These are phyloP conservation scores for Volvox reticuliferus DNA, from an alignment of 139 green algal species.

Conservation along the genomic window DNA sequence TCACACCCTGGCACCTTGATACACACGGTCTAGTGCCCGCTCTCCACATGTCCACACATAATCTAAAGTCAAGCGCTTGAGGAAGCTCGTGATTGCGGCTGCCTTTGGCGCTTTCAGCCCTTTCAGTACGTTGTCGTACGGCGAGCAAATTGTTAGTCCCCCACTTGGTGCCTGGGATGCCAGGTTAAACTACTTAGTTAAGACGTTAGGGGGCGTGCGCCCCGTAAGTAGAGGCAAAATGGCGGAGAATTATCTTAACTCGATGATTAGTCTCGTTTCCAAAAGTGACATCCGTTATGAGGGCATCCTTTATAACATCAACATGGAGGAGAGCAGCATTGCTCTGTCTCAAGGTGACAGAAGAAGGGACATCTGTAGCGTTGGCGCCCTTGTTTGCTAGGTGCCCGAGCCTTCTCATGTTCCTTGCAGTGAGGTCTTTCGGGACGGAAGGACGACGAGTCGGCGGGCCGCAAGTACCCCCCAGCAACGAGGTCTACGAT, in stretches of 20 bases:
- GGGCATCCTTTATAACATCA: slow-evolving; percentile 87
- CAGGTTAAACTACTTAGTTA: too few species aligned
- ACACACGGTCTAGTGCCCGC: too few species aligned
- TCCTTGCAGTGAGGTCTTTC: slow-evolving; percentile 86
- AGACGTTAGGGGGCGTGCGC: too few species aligned
- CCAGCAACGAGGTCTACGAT: slow-evolving; percentile 90
- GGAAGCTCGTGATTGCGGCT: too few species aligned
- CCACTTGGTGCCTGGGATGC: too few species aligned
- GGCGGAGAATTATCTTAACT: slow-evolving; percentile 80
- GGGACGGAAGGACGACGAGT: slow-evolving; percentile 92
- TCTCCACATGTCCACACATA: too few species aligned
- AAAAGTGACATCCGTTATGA: slow-evolving; percentile 94
- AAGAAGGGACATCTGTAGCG: neutral
- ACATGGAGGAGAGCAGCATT: slow-evolving; percentile 92
- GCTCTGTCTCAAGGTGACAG: slow-evolving; percentile 67
- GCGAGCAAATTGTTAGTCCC: too few species aligned
- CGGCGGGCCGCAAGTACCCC: slow-evolving; percentile 80
- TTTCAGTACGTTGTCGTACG: too few species aligned
- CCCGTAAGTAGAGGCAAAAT: neutral
- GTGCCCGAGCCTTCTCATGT: neutral
- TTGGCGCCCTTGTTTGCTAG: neutral
- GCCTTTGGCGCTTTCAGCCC: too few species aligned
- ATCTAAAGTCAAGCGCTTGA: too few species aligned
- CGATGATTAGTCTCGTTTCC: slow-evolving; percentile 85
- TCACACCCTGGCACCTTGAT: too few species aligned